phyloP scores from a whole-genome alignment of 2,329 filamentous ascomycete genomes.

The Fusarium nelsonii region DNA sequence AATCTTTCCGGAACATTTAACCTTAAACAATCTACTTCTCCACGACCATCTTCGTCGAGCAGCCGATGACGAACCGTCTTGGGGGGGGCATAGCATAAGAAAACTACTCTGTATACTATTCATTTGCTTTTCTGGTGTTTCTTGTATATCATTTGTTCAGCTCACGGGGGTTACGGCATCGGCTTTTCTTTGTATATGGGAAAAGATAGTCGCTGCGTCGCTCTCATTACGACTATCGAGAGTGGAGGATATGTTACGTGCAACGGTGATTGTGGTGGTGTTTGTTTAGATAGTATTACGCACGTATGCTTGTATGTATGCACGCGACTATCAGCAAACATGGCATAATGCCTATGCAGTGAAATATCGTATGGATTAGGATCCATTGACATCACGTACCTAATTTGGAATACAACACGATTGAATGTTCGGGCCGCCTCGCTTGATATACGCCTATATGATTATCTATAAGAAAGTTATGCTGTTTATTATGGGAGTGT shows the following conservation, averaged over 20 bases:
- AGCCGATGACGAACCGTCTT: constrained; percentile 22
- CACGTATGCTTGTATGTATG: neutral
- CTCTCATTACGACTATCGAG: neutral
- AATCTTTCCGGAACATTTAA: constrained; percentile 51
- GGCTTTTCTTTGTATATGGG: neutral
- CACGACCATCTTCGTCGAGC: constrained; percentile 33
- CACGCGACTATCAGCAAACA: neutral
- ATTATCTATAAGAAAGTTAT: no score
- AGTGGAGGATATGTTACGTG: neutral
- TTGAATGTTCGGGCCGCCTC: no score
- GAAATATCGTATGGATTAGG: neutral
- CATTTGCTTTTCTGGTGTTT: neutral
- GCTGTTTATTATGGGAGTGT: no score
- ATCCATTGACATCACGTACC: neutral
- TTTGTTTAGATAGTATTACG: neutral
- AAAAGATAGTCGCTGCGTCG: neutral
- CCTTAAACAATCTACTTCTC: constrained; percentile 38
- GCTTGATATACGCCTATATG: no score
- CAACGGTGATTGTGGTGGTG: neutral
- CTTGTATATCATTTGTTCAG: neutral
- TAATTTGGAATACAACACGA: no score
- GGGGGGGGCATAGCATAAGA: neutral
- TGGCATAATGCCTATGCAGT: neutral
- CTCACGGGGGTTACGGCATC: neutral
- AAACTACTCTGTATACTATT: constrained; percentile 8